A percentile compares a stretch with the other conserved stretches of the same genome.
These are phyloP conservation scores for Rhododendron kiyosumense DNA, from an alignment of 148 eudicot species.

Conservation along the genomic window DNA sequence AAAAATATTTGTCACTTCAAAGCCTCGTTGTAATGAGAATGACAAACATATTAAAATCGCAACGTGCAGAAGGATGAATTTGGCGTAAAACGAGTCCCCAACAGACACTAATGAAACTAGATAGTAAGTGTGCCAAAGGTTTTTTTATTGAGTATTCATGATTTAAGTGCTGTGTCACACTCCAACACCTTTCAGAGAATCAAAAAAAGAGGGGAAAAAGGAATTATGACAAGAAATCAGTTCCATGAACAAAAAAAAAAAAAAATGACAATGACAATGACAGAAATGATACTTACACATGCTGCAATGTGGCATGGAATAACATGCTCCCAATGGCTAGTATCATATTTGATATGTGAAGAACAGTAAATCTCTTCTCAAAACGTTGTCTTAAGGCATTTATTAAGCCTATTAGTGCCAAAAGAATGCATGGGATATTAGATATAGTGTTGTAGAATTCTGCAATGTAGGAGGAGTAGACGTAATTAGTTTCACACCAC, in stretches of 20 bases:
- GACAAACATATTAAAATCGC: background rate
- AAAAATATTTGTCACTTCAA: background rate
- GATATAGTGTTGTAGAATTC: slow-evolving; percentile 58
- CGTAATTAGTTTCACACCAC: slow-evolving; percentile 56
- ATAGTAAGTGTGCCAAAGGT: background rate
- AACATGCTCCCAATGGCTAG: slow-evolving; percentile 53
- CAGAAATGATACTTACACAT: slow-evolving; percentile 34
- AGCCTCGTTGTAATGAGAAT: background rate
- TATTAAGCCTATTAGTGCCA: slow-evolving; percentile 55
- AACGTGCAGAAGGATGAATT: background rate
- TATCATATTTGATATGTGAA: slow-evolving; percentile 54
- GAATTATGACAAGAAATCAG: background rate
- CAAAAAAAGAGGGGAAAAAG: background rate
- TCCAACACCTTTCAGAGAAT: background rate
- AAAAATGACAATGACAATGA: background rate
- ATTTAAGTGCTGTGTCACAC: background rate
- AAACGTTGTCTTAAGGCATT: slow-evolving; percentile 48
- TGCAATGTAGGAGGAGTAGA: slow-evolving; percentile 45
- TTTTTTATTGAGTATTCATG: background rate
- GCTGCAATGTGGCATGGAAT: slow-evolving; percentile 57
- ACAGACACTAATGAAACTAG: background rate
- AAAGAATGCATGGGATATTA: slow-evolving; percentile 43
- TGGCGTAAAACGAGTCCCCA: background rate
- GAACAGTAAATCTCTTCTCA: slow-evolving; percentile 62
- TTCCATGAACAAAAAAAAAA: background rate